Evolutionary conservation across 805 yeast genomes (phyloP), one percentile per base, ranked within the genome.

Genomic region (Wickerhamomyces pijperi): DNA sequence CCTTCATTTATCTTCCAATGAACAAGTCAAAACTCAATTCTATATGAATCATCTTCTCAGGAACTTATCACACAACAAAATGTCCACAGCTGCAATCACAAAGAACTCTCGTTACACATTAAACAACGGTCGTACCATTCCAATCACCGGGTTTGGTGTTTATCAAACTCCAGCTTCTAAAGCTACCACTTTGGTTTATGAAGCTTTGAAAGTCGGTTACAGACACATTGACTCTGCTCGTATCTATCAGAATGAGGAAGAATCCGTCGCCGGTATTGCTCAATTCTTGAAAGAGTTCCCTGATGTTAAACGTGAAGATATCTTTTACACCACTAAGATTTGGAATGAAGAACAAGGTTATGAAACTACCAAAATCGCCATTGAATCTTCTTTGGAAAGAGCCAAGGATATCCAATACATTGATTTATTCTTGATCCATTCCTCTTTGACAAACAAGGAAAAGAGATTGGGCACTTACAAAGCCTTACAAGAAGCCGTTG

Each of bases 401-500:
- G 79, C 75, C 9, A 61, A 68, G 34, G 67, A 59, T 2, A 57
- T 82, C 36, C 72, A 67, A 18, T 82, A 82, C 53, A 81, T 83
- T 43, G 94, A 84, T 53, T 59, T 85, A 42, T 60, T 79, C 38
- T 63, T 84, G 48, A 76, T 83, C 46, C 85, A 78, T 54, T 67
- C 78, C 7, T 90, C 92, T 17, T 49, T 63, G 38, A 68, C 68
- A 37, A 75, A 75, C 12, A 57, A 63, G 23, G 53, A 42, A 19
- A 44, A 41, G 18, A 66, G 92, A 53, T 50, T 78, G 34, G 83
- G 70, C 35, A 71, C 86, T 3, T 82, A 79, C 74, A 66, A 61
- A 49, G 88, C 87, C 1, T 68, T 83, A 68, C 88, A 82, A 56
- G 90, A 82, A 49, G 78, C 76, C 20, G 78, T 75, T 25, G 74